phyloP scores from a whole-genome alignment of 1,284 basidiomycete species.

The Ustilago nuda region DNA sequence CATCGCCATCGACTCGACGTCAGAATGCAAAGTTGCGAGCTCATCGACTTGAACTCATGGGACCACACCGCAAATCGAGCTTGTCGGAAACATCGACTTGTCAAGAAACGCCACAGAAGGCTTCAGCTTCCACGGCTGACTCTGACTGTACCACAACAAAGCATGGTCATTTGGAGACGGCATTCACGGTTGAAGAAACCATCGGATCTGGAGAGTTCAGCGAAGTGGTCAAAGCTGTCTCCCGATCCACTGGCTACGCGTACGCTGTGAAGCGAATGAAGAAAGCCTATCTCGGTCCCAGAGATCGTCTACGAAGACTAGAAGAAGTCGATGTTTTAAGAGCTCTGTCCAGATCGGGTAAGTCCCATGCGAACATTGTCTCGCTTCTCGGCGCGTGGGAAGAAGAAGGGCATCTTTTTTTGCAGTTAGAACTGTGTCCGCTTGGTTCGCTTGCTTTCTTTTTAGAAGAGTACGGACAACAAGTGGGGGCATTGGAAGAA shows the following conservation, averaged over 20 bases:
- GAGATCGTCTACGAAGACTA: constrained; percentile 84
- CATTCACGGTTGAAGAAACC: constrained; percentile 83
- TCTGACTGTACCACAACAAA: constrained; percentile 8
- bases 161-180: constrained; percentile 51
- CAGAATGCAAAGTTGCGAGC: constrained; percentile 42
- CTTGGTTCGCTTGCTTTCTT: constrained; percentile 91
- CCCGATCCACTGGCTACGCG: constrained; percentile 75
- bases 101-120: constrained; percentile 45
- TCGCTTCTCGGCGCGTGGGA: constrained; percentile 97
- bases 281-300: constrained; percentile 84
- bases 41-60: constrained; percentile 47
- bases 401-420: constrained; percentile 87
- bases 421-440: constrained; percentile 94
- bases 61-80: constrained; percentile 37
- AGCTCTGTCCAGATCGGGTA: constrained; percentile 74
- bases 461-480: constrained; percentile 89
- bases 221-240: constrained; percentile 88
- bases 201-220: constrained; percentile 95
- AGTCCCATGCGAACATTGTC: constrained; percentile 73
- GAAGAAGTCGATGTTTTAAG: constrained; percentile 96
- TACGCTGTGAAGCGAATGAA: constrained; percentile 96
- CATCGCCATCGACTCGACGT: constrained; percentile 54
- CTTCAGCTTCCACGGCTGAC: constrained; percentile 3
- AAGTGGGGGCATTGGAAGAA: constrained; percentile 86
- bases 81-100: constrained; percentile 42